These are phyloP conservation scores for Pyrenophora teres DNA, from an alignment of 2,329 filamentous ascomycete genomes.

Conservation along the genomic window DNA sequence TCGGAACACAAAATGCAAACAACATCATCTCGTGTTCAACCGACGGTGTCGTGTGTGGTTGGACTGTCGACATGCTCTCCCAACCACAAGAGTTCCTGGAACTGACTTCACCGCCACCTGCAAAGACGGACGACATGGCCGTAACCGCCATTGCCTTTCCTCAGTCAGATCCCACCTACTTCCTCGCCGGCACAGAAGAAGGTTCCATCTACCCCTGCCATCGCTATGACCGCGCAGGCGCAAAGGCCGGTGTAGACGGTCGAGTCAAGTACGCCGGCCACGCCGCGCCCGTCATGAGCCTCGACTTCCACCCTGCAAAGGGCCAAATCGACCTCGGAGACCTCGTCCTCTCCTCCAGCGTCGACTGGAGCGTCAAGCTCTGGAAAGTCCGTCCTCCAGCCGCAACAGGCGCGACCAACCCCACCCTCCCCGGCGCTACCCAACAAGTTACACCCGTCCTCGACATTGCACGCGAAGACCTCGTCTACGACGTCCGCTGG, in stretches of 20 bases:
- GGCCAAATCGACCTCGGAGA: conserved; percentile 95
- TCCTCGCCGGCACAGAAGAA: conserved; percentile 95
- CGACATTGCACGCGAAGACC: conserved; percentile 90
- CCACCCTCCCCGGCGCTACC: conserved; percentile 42
- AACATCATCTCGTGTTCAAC: conserved; percentile 98
- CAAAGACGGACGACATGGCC: conserved; percentile 87
- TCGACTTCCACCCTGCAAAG: conserved; percentile 91
- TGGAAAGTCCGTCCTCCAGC: conserved; percentile 91
- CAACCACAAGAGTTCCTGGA: conserved; percentile 95
- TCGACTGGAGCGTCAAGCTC: conserved; percentile 97
- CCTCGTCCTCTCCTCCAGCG: conserved; percentile 84
- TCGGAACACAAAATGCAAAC: conserved; percentile 97
- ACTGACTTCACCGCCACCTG: conserved; percentile 78
- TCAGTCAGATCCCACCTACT: conserved; percentile 93
- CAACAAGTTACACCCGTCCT: conserved; percentile 73
- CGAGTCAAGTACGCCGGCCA: conserved; percentile 89
- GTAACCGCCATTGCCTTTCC: conserved; percentile 96
- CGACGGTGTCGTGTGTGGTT: conserved; percentile 94
- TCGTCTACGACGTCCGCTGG: conserved; percentile 96
- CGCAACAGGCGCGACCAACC: conserved; percentile 60
- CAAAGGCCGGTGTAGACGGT: conserved; percentile 92
- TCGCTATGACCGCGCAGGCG: conserved; percentile 93
- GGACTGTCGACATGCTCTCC: conserved; percentile 97
- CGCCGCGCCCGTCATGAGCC: conserved; percentile 90
- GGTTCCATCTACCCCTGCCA: conserved; percentile 96